A percentile compares a stretch with the other conserved stretches of the same genome.
Evolutionary conservation across 208 protist genomes (phyloP).

Genomic region (Novymonas esmeraldas): DNA sequence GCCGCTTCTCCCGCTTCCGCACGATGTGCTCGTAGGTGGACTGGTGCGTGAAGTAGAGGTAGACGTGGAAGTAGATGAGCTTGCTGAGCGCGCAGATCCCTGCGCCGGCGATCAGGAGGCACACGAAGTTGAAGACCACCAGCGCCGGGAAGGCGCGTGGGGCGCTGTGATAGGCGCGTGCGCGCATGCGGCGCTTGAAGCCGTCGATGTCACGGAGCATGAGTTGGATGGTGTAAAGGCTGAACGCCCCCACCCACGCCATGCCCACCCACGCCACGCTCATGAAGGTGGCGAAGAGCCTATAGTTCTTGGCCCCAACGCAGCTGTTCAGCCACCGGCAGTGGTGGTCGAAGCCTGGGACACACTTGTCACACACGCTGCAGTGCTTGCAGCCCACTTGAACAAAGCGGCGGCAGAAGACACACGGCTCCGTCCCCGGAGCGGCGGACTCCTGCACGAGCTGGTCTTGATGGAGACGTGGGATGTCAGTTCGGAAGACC

Average conservation of each 20-base stretch:
- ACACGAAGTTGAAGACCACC: constrained; percentile 71
- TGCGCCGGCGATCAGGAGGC: constrained; percentile 28
- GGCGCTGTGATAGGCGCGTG: constrained; percentile 58
- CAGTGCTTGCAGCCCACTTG: constrained; percentile 83
- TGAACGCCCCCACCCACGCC: constrained; percentile 57
- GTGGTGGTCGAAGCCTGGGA: constrained; percentile 92
- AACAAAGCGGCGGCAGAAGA: constrained; percentile 88
- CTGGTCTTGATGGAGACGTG: constrained; percentile 54
- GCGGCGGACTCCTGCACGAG: constrained; percentile 42
- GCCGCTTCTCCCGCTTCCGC: constrained; percentile 65
- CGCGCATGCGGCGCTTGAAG: constrained; percentile 50
- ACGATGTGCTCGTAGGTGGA: constrained; percentile 83
- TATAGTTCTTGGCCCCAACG: constrained; percentile 84
- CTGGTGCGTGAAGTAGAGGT: constrained; percentile 54
- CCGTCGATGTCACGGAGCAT: constrained; percentile 43
- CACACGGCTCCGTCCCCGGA: constrained; percentile 61
- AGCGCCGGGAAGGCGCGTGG: constrained; percentile 39
- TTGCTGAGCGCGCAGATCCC: constrained; percentile 60
- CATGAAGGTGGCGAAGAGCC: constrained; percentile 79
- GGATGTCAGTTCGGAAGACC: constrained; percentile 65
- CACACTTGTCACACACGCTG: constrained; percentile 91
- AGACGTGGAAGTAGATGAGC: constrained; percentile 81
- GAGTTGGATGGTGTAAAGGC: constrained; percentile 61
- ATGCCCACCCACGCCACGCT: constrained; percentile 57
- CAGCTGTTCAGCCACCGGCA: constrained; percentile 93